Evolutionary conservation across 2,329 filamentous ascomycete genomes (phyloP).

Genomic region (Aspergillus sp.): DNA sequence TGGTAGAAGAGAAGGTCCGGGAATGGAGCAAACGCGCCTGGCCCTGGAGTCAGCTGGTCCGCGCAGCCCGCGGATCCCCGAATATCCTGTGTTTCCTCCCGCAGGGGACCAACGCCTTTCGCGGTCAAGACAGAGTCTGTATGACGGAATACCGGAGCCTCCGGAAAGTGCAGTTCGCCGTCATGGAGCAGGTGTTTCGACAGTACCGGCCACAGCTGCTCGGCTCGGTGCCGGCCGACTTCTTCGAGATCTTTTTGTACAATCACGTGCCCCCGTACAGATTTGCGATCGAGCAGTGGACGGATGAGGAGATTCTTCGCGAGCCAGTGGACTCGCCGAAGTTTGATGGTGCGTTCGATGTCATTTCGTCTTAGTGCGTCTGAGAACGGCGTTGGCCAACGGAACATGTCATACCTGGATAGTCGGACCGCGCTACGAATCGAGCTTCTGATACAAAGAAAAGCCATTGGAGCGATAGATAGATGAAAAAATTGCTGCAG

Average conservation of each 20-base stretch:
- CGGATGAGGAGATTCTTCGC: slow-evolving; percentile 5
- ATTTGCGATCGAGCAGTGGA: slow-evolving; percentile 7
- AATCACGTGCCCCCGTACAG: slow-evolving; percentile 3
- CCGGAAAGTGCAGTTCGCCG: slow-evolving; percentile 5
- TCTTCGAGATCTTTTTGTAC: slow-evolving; percentile 10
- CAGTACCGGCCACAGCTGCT: slow-evolving; percentile 2
- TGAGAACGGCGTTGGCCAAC: too few relatives aligned
- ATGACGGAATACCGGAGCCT: slow-evolving; percentile 9
- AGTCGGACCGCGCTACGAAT: too few relatives aligned
- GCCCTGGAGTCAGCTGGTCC: slow-evolving; percentile 6
- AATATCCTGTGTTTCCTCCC: slow-evolving; percentile 9
- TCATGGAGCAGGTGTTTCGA: slow-evolving; percentile 1
- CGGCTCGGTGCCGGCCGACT: background rate
- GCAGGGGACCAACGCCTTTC: slow-evolving; percentile 5
- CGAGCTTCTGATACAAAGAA: too few relatives aligned
- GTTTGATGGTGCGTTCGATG: slow-evolving; percentile 5
- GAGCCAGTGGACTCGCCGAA: slow-evolving; percentile 7
- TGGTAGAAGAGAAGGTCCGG: background rate
- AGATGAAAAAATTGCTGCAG: too few relatives aligned
- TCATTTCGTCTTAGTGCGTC: background rate
- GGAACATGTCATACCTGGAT: too few relatives aligned
- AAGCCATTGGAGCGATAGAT: too few relatives aligned
- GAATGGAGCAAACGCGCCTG: slow-evolving; percentile 5
- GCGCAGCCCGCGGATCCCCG: background rate
- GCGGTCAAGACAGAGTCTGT: background rate